Percentiles rank a stretch among this genome's conserved stretches.
Conservation (phyloP, 352 stramenopile species). For the Pythium grandisporangium region DNA sequence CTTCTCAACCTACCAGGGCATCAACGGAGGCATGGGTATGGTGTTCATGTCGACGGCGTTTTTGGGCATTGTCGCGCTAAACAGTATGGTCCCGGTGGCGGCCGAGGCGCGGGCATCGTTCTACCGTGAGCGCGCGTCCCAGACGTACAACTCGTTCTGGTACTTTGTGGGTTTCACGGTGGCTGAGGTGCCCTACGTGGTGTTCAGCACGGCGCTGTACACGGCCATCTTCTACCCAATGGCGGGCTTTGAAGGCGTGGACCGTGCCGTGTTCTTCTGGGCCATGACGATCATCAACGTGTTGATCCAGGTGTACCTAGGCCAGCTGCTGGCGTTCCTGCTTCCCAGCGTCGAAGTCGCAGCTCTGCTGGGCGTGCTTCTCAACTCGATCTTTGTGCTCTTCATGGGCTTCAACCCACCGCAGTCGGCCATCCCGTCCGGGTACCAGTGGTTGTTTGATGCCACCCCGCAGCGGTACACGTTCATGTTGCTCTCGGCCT, state of each 20-base stretch:
- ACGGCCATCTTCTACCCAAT: slow-evolving; percentile 21
- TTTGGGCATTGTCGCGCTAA: slow-evolving; percentile 48
- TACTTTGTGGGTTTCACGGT: slow-evolving; percentile 64
- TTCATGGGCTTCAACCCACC: slow-evolving; percentile 34
- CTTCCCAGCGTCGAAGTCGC: slow-evolving; percentile 15
- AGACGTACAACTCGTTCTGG: slow-evolving; percentile 72
- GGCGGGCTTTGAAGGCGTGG: slow-evolving; percentile 16
- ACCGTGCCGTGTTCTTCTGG: slow-evolving; percentile 9
- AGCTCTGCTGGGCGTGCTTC: slow-evolving; percentile 6
- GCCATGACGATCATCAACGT: slow-evolving; percentile 4
- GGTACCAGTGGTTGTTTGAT: slow-evolving; percentile 19
- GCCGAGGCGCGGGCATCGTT: slow-evolving; percentile 70
- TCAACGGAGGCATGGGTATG: slow-evolving; percentile 33
- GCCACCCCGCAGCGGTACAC: slow-evolving; percentile 14
- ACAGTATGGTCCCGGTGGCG: slow-evolving; percentile 55
- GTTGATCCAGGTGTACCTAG: slow-evolving; percentile 11
- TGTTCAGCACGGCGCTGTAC: slow-evolving; percentile 12
- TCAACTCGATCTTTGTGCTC: slow-evolving; percentile 25
- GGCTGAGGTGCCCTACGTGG: slow-evolving; percentile 30
- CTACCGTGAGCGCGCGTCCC: slow-evolving; percentile 83
- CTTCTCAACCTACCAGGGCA: slow-evolving; percentile 14
- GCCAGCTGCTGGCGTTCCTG: slow-evolving; percentile 12
- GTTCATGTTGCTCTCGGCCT: slow-evolving; percentile 12
- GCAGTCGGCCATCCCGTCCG: slow-evolving; percentile 8
- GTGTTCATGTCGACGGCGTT: slow-evolving; percentile 73